Base-by-base conservation (phyloP, 2,329 filamentous ascomycete species). In the Fusarium avenaceum region DNA sequence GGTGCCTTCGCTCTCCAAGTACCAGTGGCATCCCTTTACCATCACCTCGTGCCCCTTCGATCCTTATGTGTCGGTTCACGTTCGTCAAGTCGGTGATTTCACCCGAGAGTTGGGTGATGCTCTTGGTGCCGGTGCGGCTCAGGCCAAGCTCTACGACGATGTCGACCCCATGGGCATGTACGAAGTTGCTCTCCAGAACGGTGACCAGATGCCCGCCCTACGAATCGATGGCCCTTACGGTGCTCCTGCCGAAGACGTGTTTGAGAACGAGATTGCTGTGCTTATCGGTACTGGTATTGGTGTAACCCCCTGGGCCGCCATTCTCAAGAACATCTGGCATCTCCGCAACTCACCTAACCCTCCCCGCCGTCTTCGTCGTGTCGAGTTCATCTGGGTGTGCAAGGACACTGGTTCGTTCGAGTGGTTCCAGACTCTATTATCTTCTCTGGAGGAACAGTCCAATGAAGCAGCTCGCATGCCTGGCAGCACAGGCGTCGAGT, bases 301-400 rank as follows among this genome's bases (percentile, higher is more conserved):
- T 72, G 92, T 96, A 44, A 96, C 92, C 9, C 92, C 92, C 2
- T 96, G 92, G 92, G 92, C 92, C 2, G 86, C 91, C 3, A 95
- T 96, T 70, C 85, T 96, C 70, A 99, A 99, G 84, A 97, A 97
- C 79, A 98, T 99, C 80, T 99, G 94, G 93, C 95, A 99, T 79
- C 86, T 97, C 75, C 93, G 96, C 67, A 91, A 96, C 69, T 89
- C 90, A 17, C 94, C 95, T 9, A 96, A 97, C 82, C 93, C 94
- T 24, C 94, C 95, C 2, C 89, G 88, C 49, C 92, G 95, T 76
- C 90, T 99, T 46, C 92, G 94, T 62, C 91, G 96, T 78, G 95
- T 99, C 32, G 96, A 99, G 79, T 99, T 99, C 81, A 96, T 99
- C 83, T 99, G 96, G 96, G 91, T 98, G 51, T 97, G 95, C 86